Conservation (phyloP, 2,329 filamentous ascomycete species). For the Beauveria caledonica region DNA sequence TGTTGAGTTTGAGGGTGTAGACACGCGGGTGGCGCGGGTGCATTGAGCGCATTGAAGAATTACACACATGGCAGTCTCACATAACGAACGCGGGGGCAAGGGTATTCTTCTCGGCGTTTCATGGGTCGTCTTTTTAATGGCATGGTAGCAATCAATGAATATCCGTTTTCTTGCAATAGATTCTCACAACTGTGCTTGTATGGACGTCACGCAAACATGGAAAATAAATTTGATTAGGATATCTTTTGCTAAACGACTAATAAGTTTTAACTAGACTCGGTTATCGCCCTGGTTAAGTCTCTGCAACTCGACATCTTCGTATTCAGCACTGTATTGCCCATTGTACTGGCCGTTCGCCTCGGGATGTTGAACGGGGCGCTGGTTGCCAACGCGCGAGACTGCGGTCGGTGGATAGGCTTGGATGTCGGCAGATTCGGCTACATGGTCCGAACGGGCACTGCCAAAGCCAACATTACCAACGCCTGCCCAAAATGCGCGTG, state of each 20-base stretch:
- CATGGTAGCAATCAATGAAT: conserved; percentile 9
- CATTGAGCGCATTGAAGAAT: not conserved
- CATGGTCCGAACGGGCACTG: conserved; percentile 25
- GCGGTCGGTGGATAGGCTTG: conserved; percentile 3
- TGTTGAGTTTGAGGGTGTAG: conserved; percentile 31
- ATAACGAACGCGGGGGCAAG: not conserved
- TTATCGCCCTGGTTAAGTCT: conserved; percentile 14
- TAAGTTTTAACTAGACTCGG: not conserved
- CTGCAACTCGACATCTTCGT: conserved; percentile 26
- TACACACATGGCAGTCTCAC: not conserved
- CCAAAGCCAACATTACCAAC: conserved; percentile 54
- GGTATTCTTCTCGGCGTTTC: conserved; percentile 1
- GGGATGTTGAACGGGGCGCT: conserved; percentile 8
- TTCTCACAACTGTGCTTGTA: not conserved
- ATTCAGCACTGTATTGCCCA: not conserved
- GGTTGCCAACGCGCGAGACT: conserved; percentile 11
- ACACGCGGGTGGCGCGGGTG: conserved; percentile 13
- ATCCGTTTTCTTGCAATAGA: not conserved
- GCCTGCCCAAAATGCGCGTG: conserved; percentile 72
- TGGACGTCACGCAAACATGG: not conserved
- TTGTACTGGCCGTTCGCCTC: not conserved
- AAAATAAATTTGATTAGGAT: not conserved
- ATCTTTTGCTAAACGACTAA: not conserved
- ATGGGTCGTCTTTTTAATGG: conserved; percentile 6
- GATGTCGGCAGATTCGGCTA: conserved; percentile 20